These are phyloP conservation scores for Acanthamoeba lenticulata DNA, from an alignment of 208 protist genomes.

Conservation along the genomic window DNA sequence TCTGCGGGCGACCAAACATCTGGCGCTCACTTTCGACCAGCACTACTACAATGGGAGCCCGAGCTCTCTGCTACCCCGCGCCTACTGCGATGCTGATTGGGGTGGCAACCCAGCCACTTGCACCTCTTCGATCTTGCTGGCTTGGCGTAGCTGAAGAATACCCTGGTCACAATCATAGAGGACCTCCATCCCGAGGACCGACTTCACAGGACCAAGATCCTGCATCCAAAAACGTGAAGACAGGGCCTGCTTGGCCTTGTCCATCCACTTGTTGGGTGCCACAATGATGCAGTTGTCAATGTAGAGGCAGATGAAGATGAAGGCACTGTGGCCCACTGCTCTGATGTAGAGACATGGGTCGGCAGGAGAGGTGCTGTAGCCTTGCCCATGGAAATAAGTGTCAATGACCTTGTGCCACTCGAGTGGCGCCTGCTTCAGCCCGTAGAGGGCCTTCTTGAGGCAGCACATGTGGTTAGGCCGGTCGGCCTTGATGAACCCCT, in stretches of 20 bases:
- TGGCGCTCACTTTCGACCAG: neutral
- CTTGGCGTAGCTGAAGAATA: neutral
- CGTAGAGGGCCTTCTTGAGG: neutral
- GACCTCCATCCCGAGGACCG: neutral
- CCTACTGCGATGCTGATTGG: neutral
- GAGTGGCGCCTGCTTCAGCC: neutral
- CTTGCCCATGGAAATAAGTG: neutral
- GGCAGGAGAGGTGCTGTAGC: neutral
- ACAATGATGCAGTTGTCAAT: neutral
- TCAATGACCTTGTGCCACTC: neutral
- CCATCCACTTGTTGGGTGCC: neutral
- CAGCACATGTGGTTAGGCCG: neutral
- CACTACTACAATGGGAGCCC: too few relatives aligned
- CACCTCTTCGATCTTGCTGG: neutral
- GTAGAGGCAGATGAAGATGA: neutral
- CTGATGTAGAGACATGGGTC: neutral
- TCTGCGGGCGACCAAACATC: neutral
- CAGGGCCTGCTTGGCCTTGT: neutral
- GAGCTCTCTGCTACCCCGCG: neutral
- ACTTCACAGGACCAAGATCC: neutral
- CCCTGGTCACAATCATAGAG: neutral
- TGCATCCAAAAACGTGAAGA: neutral
- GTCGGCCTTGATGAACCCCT: neutral
- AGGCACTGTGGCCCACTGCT: fast-evolving
- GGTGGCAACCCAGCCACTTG: neutral